Evolutionary conservation across 78 protist species (phyloP).

Genomic region (Cyanophora paradoxa): DNA sequence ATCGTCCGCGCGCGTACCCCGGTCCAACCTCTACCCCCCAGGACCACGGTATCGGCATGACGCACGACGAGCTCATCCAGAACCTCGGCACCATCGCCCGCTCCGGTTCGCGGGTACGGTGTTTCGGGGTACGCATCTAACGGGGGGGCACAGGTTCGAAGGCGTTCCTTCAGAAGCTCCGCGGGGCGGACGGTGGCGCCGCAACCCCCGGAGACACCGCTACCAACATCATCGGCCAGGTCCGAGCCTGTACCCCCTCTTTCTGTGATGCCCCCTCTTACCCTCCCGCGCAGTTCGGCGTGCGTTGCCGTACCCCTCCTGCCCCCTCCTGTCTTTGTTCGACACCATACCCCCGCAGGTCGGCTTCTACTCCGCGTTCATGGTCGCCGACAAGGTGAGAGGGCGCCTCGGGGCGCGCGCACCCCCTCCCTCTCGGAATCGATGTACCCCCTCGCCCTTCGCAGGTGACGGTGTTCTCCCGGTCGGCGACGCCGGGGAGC

Average conservation of each 20-base stretch:
- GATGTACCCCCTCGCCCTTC: not conserved
- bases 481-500: constrained; percentile 15
- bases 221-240: constrained; percentile 89
- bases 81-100: constrained; percentile 92
- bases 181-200: not conserved
- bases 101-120: constrained; percentile 68
- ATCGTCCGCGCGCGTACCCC: not conserved
- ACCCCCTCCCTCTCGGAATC: constrained; percentile 13
- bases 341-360: no score
- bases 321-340: no score
- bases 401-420: no score
- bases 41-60: constrained; percentile 96
- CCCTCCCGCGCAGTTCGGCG: no score
- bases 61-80: constrained; percentile 74
- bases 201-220: constrained; percentile 4
- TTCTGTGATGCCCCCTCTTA: no score
- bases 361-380: constrained; percentile 94
- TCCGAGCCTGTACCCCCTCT: no score
- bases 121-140: no score
- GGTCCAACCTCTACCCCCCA: no score
- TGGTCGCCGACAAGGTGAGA: constrained; percentile 79
- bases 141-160: no score
- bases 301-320: no score
- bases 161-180: not conserved
- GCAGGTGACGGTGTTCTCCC: constrained; percentile 45